phyloP scores from a whole-genome alignment of 495 filamentous ascomycete genomes.

The Lasiosphaeria hispida region DNA sequence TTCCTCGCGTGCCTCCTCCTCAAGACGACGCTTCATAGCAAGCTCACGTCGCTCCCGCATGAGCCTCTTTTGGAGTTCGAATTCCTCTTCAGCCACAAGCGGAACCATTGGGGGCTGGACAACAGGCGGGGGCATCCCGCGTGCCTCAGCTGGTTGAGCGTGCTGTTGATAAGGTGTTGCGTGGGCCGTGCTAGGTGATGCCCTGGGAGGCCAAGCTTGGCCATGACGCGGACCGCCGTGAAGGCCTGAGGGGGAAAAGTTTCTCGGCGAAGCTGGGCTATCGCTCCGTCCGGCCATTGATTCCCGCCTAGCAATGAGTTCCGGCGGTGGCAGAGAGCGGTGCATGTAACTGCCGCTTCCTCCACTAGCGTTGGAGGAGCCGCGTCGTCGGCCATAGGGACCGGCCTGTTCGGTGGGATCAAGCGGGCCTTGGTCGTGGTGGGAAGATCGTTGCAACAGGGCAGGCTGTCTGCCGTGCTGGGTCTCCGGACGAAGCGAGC shows the following conservation, averaged over 20 bases:
- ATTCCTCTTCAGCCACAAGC: constrained; percentile 53
- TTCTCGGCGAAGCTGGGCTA: constrained; percentile 45
- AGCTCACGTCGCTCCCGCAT: constrained; percentile 81
- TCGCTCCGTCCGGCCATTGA: constrained; percentile 49
- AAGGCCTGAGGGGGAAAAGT: constrained; percentile 39
- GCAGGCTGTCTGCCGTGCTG: constrained; percentile 67
- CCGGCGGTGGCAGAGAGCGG: constrained; percentile 41
- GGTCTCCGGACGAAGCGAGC: constrained; percentile 54
- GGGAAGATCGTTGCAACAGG: constrained; percentile 65
- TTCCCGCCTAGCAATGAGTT: constrained; percentile 41
- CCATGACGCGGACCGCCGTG: constrained; percentile 32
- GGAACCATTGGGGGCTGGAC: constrained; percentile 28
- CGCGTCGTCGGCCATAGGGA: constrained; percentile 73
- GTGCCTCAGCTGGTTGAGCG: constrained; percentile 31
- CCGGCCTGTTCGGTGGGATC: constrained; percentile 75
- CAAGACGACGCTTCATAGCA: constrained; percentile 72
- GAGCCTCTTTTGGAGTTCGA: constrained; percentile 70
- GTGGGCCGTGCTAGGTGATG: constrained; percentile 47
- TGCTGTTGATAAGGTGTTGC: constrained; percentile 44
- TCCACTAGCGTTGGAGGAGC: constrained; percentile 93
- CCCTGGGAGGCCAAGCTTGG: constrained; percentile 49
- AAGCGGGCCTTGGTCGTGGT: constrained; percentile 65
- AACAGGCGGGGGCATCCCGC: constrained; percentile 27
- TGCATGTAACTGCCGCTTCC: constrained; percentile 70
- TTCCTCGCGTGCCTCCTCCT: constrained; percentile 80